Conservation (phyloP, 495 filamentous ascomycete genomes). For the Annulohypoxylon stygium region DNA sequence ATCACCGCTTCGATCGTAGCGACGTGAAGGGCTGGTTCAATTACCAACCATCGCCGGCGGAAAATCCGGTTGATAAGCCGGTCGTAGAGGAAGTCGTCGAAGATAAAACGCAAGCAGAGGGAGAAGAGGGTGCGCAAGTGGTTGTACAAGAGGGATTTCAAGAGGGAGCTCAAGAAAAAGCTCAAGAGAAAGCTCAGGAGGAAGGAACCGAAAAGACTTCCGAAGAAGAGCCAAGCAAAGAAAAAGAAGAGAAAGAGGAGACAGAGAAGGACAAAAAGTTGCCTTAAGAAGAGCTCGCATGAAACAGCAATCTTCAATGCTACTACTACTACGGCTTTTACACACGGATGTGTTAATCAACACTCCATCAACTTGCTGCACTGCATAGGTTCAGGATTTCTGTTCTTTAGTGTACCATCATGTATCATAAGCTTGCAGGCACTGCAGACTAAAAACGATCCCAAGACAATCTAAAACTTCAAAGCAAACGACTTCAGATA, state of each 20-base stretch:
- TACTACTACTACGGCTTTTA: constrained; percentile 21
- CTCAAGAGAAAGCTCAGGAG: constrained; percentile 1
- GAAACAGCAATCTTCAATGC: not conserved
- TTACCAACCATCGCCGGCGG: not conserved
- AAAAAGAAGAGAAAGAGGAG: not conserved
- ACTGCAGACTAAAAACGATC: not conserved
- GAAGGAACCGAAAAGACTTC: constrained; percentile 4
- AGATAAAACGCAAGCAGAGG: not conserved
- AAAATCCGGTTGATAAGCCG: not conserved
- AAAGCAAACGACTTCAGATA: constrained; percentile 92
- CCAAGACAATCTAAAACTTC: constrained; percentile 54
- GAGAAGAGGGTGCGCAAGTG: not conserved
- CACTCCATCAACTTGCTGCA: constrained; percentile 18
- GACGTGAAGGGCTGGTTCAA: not conserved
- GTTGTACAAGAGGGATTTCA: not conserved
- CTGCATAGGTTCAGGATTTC: constrained; percentile 15
- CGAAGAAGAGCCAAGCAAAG: not conserved
- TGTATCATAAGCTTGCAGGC: constrained; percentile 37
- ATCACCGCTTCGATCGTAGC: constrained; percentile 52
- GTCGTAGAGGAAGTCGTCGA: not conserved
- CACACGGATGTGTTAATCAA: constrained; percentile 30
- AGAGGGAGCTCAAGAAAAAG: constrained; percentile 3
- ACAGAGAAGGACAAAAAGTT: not conserved
- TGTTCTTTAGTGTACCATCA: constrained; percentile 44
- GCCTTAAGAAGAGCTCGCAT: constrained; percentile 6